Percentiles rank a stretch among this genome's conserved stretches.
phyloP scores from a whole-genome alignment of 805 yeast genomes.

The Starmerella tilneyi region DNA sequence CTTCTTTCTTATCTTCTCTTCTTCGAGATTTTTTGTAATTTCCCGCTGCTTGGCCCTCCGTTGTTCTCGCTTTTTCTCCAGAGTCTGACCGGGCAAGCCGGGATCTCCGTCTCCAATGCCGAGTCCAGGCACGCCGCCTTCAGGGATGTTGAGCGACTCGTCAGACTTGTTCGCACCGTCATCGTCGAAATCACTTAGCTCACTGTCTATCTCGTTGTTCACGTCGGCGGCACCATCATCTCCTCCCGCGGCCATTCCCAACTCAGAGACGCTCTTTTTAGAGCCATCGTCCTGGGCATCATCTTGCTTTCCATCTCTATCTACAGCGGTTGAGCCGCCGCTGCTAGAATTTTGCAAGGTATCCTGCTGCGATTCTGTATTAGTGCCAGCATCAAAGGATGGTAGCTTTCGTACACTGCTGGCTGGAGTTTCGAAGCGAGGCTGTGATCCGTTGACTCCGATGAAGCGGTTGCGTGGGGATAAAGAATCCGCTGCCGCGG shows the following conservation, averaged over 20 bases:
- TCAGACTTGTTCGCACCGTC: background rate
- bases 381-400: background rate
- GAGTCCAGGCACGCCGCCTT: slow-evolving; percentile 25
- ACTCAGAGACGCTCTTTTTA: background rate
- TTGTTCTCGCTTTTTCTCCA: background rate
- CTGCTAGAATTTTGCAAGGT: background rate
- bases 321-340: slow-evolving; percentile 2
- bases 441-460: slow-evolving; percentile 3
- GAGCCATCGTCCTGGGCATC: background rate
- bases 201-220: background rate
- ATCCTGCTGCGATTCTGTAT: background rate
- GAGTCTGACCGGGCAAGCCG: slow-evolving; percentile 21
- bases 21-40: slow-evolving; percentile 10
- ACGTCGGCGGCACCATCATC: background rate
- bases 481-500: slow-evolving; percentile 14
- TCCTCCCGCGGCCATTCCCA: background rate
- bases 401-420: background rate
- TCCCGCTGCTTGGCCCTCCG: slow-evolving; percentile 10
- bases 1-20: slow-evolving; percentile 13
- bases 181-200: background rate
- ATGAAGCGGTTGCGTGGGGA: slow-evolving; percentile 17
- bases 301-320: background rate
- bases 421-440: slow-evolving; percentile 1
- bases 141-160: slow-evolving; percentile 18
- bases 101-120: slow-evolving; percentile 24